Conservation (phyloP, 1,139 yeast species). For the Oligophagozyma castellii region DNA sequence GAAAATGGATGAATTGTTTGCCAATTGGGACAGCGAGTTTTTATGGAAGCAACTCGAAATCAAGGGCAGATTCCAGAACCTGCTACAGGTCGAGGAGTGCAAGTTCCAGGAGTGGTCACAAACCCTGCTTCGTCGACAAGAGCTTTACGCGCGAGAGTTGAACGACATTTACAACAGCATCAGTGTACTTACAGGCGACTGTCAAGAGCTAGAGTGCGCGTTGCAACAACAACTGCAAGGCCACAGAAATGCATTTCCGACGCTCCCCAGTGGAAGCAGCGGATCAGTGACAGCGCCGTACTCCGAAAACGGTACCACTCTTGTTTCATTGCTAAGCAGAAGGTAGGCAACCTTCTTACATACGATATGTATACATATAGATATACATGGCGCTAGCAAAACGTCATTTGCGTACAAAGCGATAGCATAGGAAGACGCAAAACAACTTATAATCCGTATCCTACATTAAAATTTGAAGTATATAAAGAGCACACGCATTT, state of each 20-base stretch:
- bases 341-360: neutral
- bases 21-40: conserved; percentile 36
- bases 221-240: neutral
- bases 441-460: neutral
- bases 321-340: conserved; percentile 1
- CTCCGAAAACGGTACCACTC: conserved; percentile 3
- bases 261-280: neutral
- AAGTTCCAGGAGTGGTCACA: conserved; percentile 55
- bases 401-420: too few species aligned
- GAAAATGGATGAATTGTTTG: conserved; percentile 28
- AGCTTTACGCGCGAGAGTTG: conserved; percentile 41
- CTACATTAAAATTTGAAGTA: neutral
- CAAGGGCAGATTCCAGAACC: conserved; percentile 35
- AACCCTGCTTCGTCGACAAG: conserved; percentile 43
- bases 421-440: neutral
- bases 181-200: conserved; percentile 28
- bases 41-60: conserved; percentile 33
- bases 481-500: neutral
- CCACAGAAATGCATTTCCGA: neutral
- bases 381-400: neutral
- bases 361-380: neutral
- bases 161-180: conserved; percentile 30
- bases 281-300: neutral
- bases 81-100: conserved; percentile 40
- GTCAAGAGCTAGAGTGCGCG: conserved; percentile 18